phyloP scores from a whole-genome alignment of 345 rosid genomes.

The Crucihimalaya himalaica region DNA sequence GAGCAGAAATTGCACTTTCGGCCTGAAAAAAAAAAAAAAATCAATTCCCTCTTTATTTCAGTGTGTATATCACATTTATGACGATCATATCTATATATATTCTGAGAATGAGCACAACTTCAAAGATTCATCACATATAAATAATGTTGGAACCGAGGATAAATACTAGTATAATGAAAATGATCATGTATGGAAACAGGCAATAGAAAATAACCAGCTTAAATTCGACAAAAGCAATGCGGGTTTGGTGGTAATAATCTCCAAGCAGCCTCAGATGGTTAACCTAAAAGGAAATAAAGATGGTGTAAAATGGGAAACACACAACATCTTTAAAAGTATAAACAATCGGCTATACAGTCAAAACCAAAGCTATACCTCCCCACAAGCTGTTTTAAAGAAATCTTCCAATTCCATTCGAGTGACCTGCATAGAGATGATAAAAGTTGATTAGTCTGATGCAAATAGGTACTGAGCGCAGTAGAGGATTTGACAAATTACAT shows the following conservation, averaged over 20 bases:
- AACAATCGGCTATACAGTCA: background rate
- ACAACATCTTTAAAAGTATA: background rate
- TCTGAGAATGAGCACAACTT: no score
- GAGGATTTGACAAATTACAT: background rate
- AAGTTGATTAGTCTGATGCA: constrained; percentile 6
- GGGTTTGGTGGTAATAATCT: constrained; percentile 74
- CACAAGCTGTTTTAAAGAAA: constrained; percentile 80
- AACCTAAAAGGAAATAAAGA: constrained; percentile 47
- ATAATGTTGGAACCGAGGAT: no score
- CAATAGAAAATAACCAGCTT: constrained; percentile 47
- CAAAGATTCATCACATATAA: background rate
- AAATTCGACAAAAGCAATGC: constrained; percentile 90
- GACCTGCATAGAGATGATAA: constrained; percentile 44
- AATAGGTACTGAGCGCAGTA: background rate
- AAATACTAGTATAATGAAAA: background rate
- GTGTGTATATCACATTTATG: no score
- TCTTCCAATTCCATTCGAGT: constrained; percentile 68
- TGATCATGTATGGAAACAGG: background rate
- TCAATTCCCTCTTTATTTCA: no score
- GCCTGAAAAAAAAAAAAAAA: no score
- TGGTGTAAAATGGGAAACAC: background rate
- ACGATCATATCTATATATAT: no score
- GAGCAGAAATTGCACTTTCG: constrained; percentile 81
- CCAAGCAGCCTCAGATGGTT: constrained; percentile 77
- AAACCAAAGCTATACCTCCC: constrained; percentile 61